A percentile compares a stretch with the other conserved stretches of the same genome.
Evolutionary conservation across 257 asterid species (phyloP).

Genomic region (Ballota nigra): DNA sequence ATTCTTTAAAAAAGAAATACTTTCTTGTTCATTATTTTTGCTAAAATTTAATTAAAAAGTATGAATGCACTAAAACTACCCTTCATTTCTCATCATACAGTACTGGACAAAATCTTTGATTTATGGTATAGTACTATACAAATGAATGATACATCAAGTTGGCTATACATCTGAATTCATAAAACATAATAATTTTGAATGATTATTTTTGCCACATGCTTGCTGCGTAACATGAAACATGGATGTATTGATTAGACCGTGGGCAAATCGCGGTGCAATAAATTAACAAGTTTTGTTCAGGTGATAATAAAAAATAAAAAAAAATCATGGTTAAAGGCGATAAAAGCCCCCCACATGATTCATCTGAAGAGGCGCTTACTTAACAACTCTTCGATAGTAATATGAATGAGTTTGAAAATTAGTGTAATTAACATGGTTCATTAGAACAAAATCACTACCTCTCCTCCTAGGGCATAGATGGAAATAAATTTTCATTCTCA

Average conservation of each 20-base stretch:
- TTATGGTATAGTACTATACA: background rate
- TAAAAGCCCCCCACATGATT: conserved; percentile 23
- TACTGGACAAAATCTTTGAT: background rate
- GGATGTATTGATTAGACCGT: background rate
- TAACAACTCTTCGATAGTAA: too few species aligned
- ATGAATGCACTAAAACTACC: too few species aligned
- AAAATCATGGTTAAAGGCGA: background rate
- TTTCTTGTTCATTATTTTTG: too few species aligned
- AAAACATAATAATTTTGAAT: background rate
- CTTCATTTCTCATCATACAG: background rate
- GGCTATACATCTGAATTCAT: background rate
- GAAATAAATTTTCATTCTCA: too few species aligned
- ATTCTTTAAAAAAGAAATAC: too few species aligned
- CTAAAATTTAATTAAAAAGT: too few species aligned
- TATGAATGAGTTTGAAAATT: too few species aligned
- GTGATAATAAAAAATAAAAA: background rate
- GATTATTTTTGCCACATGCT: background rate
- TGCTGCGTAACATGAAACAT: background rate
- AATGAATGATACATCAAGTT: background rate
- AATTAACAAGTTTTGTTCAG: background rate
- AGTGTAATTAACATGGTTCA: too few species aligned
- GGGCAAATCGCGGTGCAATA: background rate
- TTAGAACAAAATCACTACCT: too few species aligned
- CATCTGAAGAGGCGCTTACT: too few species aligned
- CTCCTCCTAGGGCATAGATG: too few species aligned